Conservation (phyloP, 768 basidiomycete species). For the Boletus huronensis region DNA sequence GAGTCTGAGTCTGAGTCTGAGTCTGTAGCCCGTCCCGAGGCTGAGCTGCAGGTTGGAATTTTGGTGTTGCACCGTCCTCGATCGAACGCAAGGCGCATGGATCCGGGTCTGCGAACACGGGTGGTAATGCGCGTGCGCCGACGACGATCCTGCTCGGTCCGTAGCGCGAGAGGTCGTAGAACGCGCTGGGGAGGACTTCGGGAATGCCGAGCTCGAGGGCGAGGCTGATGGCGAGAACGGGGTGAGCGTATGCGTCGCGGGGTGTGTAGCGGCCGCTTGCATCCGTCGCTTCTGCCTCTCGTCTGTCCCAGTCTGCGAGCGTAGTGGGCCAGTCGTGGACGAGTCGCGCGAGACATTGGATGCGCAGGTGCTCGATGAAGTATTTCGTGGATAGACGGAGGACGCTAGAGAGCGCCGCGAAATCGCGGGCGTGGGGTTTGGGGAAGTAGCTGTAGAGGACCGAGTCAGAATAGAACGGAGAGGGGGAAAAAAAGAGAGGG, state of each 20-base stretch:
- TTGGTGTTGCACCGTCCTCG: neutral
- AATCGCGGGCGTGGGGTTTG: slow-evolving; percentile 48
- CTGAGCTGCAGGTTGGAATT: neutral
- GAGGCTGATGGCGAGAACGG: slow-evolving; percentile 66
- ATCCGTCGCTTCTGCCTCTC: slow-evolving; percentile 57
- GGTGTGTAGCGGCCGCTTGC: slow-evolving; percentile 53
- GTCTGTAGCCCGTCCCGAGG: neutral
- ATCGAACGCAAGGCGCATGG: slow-evolving; percentile 7
- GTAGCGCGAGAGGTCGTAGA: slow-evolving; percentile 73
- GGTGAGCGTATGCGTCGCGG: slow-evolving; percentile 58
- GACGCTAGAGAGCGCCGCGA: slow-evolving; percentile 57
- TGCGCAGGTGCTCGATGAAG: slow-evolving; percentile 62
- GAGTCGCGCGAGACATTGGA: slow-evolving; percentile 58
- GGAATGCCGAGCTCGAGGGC: slow-evolving; percentile 60
- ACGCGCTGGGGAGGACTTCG: slow-evolving; percentile 61
- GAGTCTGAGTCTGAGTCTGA: neutral
- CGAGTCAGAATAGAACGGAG: neutral
- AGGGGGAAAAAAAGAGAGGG: neutral
- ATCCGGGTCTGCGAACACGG: slow-evolving; percentile 29
- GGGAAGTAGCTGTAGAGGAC: slow-evolving; percentile 48
- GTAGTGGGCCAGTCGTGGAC: slow-evolving; percentile 64
- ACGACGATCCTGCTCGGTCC: slow-evolving; percentile 64
- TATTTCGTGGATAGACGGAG: slow-evolving; percentile 76
- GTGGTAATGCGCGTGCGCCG: slow-evolving; percentile 41
- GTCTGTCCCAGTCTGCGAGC: slow-evolving; percentile 63